phyloP scores from a whole-genome alignment of 1,284 basidiomycete species.

The Pseudozyma tsukubaensis region DNA sequence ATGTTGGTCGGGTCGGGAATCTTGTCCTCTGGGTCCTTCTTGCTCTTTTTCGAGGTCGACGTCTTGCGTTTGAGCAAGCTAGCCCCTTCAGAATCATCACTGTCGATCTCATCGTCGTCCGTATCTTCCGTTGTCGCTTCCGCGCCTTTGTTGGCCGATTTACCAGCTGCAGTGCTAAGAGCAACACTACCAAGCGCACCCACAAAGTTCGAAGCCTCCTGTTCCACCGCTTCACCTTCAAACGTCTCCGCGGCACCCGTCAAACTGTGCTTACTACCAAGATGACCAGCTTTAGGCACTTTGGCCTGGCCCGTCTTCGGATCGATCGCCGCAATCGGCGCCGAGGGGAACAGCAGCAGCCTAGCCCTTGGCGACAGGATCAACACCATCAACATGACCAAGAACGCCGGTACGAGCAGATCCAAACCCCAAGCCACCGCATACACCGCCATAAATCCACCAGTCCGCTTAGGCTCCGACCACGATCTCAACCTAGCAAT shows the following conservation, averaged over 20 bases:
- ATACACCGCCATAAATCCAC: conserved; percentile 67
- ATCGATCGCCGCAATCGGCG: conserved; percentile 70
- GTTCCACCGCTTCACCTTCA: conserved; percentile 71
- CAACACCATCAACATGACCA: conserved; percentile 70
- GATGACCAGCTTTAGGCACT: conserved; percentile 61
- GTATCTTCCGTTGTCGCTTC: conserved; percentile 9
- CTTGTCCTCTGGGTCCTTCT: conserved; percentile 38
- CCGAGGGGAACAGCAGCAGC: conserved; percentile 73
- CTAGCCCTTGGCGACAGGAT: conserved; percentile 72
- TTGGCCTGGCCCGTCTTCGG: conserved; percentile 62
- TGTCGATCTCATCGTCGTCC: conserved; percentile 26
- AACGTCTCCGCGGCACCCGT: conserved; percentile 68
- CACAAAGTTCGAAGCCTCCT: conserved; percentile 71
- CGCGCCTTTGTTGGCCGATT: conserved; percentile 53
- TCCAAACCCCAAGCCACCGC: conserved; percentile 36
- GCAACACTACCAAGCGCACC: conserved; percentile 69
- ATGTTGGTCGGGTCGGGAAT: conserved; percentile 69
- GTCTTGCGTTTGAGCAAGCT: conserved; percentile 22
- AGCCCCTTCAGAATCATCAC: background rate
- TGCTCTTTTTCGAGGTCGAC: conserved; percentile 19
- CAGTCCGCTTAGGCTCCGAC: conserved; percentile 72
- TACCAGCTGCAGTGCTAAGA: conserved; percentile 70
- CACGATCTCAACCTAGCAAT: conserved; percentile 72
- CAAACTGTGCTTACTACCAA: conserved; percentile 55
- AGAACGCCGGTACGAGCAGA: conserved; percentile 42